Conservation (phyloP, 352 stramenopile genomes). For the Globisporangium nagaii region DNA sequence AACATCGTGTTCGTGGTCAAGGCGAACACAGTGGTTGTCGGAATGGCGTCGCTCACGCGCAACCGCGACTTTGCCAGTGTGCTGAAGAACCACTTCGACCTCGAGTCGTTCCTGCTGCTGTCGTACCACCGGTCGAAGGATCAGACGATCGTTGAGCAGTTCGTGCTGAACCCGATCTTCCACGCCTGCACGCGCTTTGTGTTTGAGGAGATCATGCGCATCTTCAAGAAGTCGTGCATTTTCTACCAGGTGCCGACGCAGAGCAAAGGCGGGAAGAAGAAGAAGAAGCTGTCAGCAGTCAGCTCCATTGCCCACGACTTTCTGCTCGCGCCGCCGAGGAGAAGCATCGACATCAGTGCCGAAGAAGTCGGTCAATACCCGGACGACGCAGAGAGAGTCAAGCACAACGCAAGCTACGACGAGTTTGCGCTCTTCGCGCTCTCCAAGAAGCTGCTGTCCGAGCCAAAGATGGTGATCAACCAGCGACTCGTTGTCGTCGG, state of each 20-base stretch:
- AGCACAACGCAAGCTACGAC: conserved; percentile 16
- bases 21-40: conserved; percentile 37
- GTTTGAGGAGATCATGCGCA: conserved; percentile 77
- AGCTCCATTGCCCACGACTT: conserved; percentile 54
- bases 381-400: conserved; percentile 26
- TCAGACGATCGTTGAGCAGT: conserved; percentile 49
- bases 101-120: conserved; percentile 59
- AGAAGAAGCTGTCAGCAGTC: conserved; percentile 10
- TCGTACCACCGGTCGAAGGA: conserved; percentile 69
- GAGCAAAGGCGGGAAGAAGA: background rate
- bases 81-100: conserved; percentile 54
- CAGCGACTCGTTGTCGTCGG: conserved; percentile 85
- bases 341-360: conserved; percentile 30
- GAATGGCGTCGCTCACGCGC: conserved; percentile 34
- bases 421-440: conserved; percentile 81
- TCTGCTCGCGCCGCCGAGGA: conserved; percentile 49
- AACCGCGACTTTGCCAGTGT: conserved; percentile 42
- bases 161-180: conserved; percentile 79
- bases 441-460: conserved; percentile 77
- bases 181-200: conserved; percentile 48
- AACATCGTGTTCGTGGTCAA: conserved; percentile 53
- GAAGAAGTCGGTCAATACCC: conserved; percentile 47
- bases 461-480: conserved; percentile 82
- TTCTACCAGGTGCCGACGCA: conserved; percentile 34
- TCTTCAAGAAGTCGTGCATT: conserved; percentile 67